These are phyloP conservation scores for Apiotrichum sp. DNA, from an alignment of 1,284 basidiomycete genomes.

Conservation along the genomic window DNA sequence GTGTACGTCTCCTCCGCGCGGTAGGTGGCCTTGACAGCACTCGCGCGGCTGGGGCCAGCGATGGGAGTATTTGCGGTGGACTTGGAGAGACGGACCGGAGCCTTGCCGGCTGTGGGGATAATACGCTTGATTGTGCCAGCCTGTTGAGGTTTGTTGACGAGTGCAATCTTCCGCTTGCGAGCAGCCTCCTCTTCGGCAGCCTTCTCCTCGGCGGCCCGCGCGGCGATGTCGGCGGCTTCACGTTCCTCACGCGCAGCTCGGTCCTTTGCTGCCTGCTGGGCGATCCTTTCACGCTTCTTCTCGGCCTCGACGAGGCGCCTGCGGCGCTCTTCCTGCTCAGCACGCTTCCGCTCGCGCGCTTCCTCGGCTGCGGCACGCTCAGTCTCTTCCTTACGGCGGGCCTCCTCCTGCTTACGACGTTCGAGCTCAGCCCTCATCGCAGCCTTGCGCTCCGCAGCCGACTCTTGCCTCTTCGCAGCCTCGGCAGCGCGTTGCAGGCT, in stretches of 20 bases:
- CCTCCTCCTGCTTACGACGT: slow-evolving; percentile 60
- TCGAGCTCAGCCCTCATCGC: slow-evolving; percentile 71
- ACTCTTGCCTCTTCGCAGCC: slow-evolving; percentile 90
- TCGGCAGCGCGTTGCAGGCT: slow-evolving; percentile 73
- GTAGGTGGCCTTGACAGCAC: slow-evolving; percentile 13
- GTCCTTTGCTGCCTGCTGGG: slow-evolving; percentile 21
- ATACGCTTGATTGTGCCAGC: slow-evolving; percentile 8
- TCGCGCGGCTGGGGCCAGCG: not conserved
- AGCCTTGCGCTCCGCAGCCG: slow-evolving; percentile 71
- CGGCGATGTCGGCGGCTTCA: slow-evolving; percentile 20
- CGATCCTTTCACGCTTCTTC: slow-evolving; percentile 42
- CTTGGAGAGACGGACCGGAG: slow-evolving; percentile 19
- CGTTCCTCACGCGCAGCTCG: slow-evolving; percentile 35
- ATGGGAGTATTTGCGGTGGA: not conserved
- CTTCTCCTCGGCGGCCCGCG: slow-evolving; percentile 19
- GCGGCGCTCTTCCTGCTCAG: slow-evolving; percentile 62
- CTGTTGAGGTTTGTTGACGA: slow-evolving; percentile 19
- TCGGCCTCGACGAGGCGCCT: slow-evolving; percentile 46
- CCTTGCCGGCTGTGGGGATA: slow-evolving; percentile 18
- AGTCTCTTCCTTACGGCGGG: slow-evolving; percentile 71
- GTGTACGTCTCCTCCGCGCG: slow-evolving; percentile 13
- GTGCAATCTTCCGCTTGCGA: slow-evolving; percentile 46
- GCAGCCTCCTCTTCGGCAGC: slow-evolving; percentile 38
- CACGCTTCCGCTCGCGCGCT: slow-evolving; percentile 23
- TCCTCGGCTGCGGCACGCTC: slow-evolving; percentile 59